A percentile compares a stretch with the other conserved stretches of the same genome.
phyloP scores from a whole-genome alignment of 2,329 filamentous ascomycete genomes.

The Leptographium procerum region DNA sequence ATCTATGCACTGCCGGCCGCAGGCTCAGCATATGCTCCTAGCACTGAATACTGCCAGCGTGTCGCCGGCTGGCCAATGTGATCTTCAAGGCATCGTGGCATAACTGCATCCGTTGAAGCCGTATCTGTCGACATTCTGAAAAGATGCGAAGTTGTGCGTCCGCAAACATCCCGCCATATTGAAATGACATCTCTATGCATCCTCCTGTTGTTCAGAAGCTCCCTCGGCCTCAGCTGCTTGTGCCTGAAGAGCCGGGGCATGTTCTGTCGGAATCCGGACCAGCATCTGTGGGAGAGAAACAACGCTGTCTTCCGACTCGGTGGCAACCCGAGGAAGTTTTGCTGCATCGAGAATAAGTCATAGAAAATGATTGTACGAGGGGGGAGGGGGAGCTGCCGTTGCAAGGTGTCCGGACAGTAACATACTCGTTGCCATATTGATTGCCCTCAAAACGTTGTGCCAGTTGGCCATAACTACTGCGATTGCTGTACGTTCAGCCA shows the following conservation, averaged over 20 bases:
- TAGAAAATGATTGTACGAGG: too few relatives aligned
- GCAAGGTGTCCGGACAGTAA: slow-evolving; percentile 8
- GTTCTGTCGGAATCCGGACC: slow-evolving; percentile 74
- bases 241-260: slow-evolving; percentile 53
- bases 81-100: not conserved
- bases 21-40: not conserved
- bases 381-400: too few relatives aligned
- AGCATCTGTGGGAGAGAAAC: slow-evolving; percentile 65
- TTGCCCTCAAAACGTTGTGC: slow-evolving; percentile 75
- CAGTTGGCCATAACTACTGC: slow-evolving; percentile 78
- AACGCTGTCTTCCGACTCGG: slow-evolving; percentile 24
- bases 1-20: too few relatives aligned
- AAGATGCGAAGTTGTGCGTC: not conserved
- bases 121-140: not conserved
- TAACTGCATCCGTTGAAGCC: not conserved
- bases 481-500: slow-evolving; percentile 45
- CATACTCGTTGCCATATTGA: slow-evolving; percentile 77
- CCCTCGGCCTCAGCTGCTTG: slow-evolving; percentile 43
- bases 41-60: not conserved
- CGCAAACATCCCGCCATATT: not conserved
- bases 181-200: not conserved
- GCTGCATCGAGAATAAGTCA: slow-evolving; percentile 31
- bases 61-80: not conserved
- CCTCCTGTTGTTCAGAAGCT: slow-evolving; percentile 22
- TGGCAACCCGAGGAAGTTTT: slow-evolving; percentile 54